Percentiles rank a stretch among this genome's conserved stretches.
Evolutionary conservation across 805 yeast species (phyloP).

Genomic region (Citeromyces nyonsensis): DNA sequence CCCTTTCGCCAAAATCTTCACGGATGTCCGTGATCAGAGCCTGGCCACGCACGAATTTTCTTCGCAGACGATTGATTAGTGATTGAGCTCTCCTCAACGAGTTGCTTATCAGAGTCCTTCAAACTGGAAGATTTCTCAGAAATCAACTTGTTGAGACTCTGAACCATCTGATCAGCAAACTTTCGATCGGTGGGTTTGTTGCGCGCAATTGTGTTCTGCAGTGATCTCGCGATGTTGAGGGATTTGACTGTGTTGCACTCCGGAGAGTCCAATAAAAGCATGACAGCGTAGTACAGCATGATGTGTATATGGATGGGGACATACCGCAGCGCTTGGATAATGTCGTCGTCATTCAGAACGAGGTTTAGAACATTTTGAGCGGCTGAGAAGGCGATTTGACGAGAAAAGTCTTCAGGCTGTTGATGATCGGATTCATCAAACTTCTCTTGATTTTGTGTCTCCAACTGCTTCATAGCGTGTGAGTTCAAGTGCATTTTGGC

Average conservation of each 20-base stretch:
- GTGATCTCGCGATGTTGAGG: constrained; percentile 23
- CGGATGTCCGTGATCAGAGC: constrained; percentile 54
- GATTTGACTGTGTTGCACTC: constrained; percentile 16
- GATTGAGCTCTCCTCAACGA: constrained; percentile 2
- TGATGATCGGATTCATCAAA: constrained; percentile 13
- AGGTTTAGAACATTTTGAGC: constrained; percentile 48
- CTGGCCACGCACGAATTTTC: constrained; percentile 45
- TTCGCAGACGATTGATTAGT: constrained; percentile 8
- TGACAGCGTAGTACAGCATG: constrained; percentile 54
- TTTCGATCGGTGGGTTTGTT: constrained; percentile 36
- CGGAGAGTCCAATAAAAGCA: constrained; percentile 36
- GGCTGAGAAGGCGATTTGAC: constrained; percentile 40
- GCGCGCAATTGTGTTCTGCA: constrained; percentile 22
- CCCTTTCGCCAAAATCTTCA: constrained; percentile 2
- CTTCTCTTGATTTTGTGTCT: constrained; percentile 9
- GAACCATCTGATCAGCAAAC: constrained; percentile 28
- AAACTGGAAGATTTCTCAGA: constrained; percentile 12
- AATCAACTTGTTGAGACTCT: constrained; percentile 11
- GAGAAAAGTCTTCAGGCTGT: constrained; percentile 13
- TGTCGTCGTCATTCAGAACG: constrained; percentile 44
- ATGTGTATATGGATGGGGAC: constrained; percentile 64
- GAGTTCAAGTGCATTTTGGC: constrained; percentile 63
- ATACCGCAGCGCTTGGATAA: constrained; percentile 35
- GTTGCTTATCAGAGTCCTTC: constrained; percentile 6
- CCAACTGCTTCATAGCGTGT: constrained; percentile 26